A percentile compares a stretch with the other conserved stretches of the same genome.
These are phyloP conservation scores for Botryotinia narcissicola DNA, from an alignment of 2,329 filamentous ascomycete genomes.

Conservation along the genomic window DNA sequence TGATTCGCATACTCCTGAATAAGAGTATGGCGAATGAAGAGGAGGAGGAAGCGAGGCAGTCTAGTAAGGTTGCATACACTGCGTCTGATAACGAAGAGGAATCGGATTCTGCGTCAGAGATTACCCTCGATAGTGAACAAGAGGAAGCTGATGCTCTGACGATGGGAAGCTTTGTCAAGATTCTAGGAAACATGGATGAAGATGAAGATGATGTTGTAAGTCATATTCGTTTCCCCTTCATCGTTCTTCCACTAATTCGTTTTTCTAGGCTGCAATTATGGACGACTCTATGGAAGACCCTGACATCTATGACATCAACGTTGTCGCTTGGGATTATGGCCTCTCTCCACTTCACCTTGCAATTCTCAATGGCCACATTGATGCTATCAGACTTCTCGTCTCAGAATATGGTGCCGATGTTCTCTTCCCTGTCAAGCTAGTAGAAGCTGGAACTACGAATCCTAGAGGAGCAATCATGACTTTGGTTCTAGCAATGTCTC, in stretches of 20 bases:
- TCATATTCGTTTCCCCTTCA: conserved; percentile 44
- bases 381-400: conserved; percentile 67
- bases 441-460: conserved; percentile 37
- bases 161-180: conserved; percentile 73
- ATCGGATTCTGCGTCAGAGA: conserved; percentile 40
- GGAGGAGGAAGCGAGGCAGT: conserved; percentile 57
- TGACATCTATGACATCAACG: conserved; percentile 76
- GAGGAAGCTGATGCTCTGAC: conserved; percentile 47
- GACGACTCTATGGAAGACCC: conserved; percentile 65
- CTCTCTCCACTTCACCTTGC: conserved; percentile 76
- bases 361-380: conserved; percentile 68
- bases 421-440: conserved; percentile 66
- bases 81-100: conserved; percentile 40
- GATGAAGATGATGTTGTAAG: conserved; percentile 35
- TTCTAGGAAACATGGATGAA: conserved; percentile 51
- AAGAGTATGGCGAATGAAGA: conserved; percentile 75
- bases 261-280: conserved; percentile 44
- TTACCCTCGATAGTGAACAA: conserved; percentile 32
- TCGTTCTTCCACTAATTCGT: conserved; percentile 39
- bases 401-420: conserved; percentile 75
- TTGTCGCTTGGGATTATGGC: conserved; percentile 75
- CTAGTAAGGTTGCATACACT: conserved; percentile 33
- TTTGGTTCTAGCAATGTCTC: conserved; percentile 62
- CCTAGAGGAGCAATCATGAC: conserved; percentile 63
- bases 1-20: conserved; percentile 68